Percentiles rank a stretch among this genome's conserved stretches.
Conservation (phyloP, 2,329 filamentous ascomycete genomes). For the Pseudogymnoascus sp. region DNA sequence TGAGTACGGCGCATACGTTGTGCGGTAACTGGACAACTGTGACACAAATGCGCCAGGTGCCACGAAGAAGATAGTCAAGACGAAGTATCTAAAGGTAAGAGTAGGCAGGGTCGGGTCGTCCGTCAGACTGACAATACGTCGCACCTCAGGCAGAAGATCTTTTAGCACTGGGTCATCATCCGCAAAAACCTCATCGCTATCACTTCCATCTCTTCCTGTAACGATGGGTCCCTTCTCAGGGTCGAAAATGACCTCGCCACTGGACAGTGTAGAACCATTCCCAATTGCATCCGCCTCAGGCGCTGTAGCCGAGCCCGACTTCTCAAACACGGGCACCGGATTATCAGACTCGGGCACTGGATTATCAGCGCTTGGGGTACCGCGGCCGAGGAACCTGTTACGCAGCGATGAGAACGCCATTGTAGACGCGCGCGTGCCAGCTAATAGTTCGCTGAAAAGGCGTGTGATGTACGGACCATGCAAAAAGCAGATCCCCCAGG, state of each 20-base stretch:
- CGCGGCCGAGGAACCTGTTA: background rate
- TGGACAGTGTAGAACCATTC: background rate
- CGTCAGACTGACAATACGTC: slow-evolving; percentile 48
- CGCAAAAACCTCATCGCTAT: slow-evolving; percentile 19
- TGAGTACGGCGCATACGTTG: slow-evolving; percentile 45
- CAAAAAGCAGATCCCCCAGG: background rate
- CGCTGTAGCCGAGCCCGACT: background rate
- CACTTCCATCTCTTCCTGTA: background rate
- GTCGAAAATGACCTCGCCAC: background rate
- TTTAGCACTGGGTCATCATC: slow-evolving; percentile 44
- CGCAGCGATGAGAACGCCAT: slow-evolving; percentile 1
- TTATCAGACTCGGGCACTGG: background rate
- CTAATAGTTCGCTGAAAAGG: background rate
- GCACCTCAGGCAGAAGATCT: slow-evolving; percentile 47
- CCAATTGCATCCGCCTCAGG: background rate
- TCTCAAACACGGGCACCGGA: background rate
- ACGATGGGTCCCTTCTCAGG: background rate
- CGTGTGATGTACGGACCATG: background rate
- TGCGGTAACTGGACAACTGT: slow-evolving; percentile 48
- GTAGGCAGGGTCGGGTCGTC: slow-evolving; percentile 49
- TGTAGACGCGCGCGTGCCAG: background rate
- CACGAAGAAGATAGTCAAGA: slow-evolving; percentile 47
- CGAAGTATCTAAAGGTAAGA: slow-evolving; percentile 52
- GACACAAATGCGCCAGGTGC: slow-evolving; percentile 50
- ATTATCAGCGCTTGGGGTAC: background rate